These are phyloP conservation scores for Irpex lacteus DNA, from an alignment of 1,284 basidiomycete genomes.

Conservation along the genomic window DNA sequence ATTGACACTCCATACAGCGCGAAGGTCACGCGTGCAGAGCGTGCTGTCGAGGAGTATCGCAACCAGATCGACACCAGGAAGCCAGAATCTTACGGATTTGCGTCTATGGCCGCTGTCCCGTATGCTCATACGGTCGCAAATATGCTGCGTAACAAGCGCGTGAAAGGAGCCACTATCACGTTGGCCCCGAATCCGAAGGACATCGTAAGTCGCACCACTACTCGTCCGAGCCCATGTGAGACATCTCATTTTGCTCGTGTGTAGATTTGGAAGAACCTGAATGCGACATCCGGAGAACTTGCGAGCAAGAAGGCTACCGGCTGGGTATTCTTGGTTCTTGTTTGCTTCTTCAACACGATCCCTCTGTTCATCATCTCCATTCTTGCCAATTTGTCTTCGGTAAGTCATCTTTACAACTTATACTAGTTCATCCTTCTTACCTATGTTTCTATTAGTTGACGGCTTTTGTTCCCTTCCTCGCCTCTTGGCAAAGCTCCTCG, in stretches of 20 bases:
- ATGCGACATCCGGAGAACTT: constrained; percentile 65
- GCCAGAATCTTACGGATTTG: constrained; percentile 90
- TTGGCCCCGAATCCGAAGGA: constrained; percentile 86
- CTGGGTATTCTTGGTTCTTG: constrained; percentile 68
- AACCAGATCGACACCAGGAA: constrained; percentile 71
- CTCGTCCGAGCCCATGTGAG: constrained; percentile 16
- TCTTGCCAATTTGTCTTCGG: constrained; percentile 75
- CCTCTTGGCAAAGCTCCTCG: constrained; percentile 62
- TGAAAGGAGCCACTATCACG: constrained; percentile 67
- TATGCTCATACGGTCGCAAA: constrained; percentile 87
- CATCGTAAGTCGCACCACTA: constrained; percentile 51
- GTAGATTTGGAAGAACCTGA: constrained; percentile 87
- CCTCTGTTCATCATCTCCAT: constrained; percentile 81
- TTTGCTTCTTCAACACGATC: constrained; percentile 92
- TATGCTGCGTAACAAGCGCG: constrained; percentile 62
- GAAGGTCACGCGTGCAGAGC: constrained; percentile 75
- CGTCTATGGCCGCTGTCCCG: constrained; percentile 89
- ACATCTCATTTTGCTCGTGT: constrained; percentile 3
- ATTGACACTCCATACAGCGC: constrained; percentile 36
- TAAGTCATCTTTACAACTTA: constrained; percentile 24
- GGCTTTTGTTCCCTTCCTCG: constrained; percentile 70
- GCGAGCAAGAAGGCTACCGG: constrained; percentile 70
- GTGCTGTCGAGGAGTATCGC: constrained; percentile 77
- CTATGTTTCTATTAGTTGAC: constrained; percentile 43
- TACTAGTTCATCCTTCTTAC: constrained; percentile 1